Conservation (phyloP, 495 filamentous ascomycete species). For the Penicillium arizonense region DNA sequence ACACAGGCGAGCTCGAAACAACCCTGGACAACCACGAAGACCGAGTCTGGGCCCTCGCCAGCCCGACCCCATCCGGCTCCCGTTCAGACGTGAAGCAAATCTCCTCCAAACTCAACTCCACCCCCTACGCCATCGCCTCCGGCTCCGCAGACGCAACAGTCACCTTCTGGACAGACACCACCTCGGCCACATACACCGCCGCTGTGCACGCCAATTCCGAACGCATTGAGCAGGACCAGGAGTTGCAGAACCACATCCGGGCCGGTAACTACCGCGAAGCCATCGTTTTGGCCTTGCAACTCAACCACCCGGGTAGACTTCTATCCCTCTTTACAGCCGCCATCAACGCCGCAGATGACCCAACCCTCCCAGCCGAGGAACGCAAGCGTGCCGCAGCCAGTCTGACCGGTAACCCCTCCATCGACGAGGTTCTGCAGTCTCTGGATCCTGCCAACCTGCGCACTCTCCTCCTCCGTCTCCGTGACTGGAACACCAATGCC, state of each 20-base stretch:
- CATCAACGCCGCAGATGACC: constrained; percentile 56
- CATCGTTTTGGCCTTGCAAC: constrained; percentile 83
- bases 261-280: constrained; percentile 83
- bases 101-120: constrained; percentile 28
- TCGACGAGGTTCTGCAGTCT: constrained; percentile 79
- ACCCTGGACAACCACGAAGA: constrained; percentile 97
- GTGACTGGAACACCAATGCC: constrained; percentile 97
- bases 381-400: constrained; percentile 29
- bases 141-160: constrained; percentile 86
- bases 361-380: constrained; percentile 20
- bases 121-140: constrained; percentile 73
- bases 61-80: constrained; percentile 55
- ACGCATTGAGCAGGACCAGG: constrained; percentile 88
- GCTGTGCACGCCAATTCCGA: constrained; percentile 66
- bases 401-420: constrained; percentile 69
- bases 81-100: constrained; percentile 34
- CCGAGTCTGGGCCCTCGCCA: constrained; percentile 83
- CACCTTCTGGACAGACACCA: constrained; percentile 94
- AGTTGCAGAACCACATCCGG: constrained; percentile 87
- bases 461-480: constrained; percentile 69
- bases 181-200: constrained; percentile 70
- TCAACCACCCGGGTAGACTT: constrained; percentile 88
- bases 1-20: constrained; percentile 73
- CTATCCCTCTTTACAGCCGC: constrained; percentile 80
- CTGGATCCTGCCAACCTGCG: constrained; percentile 82